Percentiles rank a stretch among this genome's conserved stretches.
Evolutionary conservation across 805 yeast species (phyloP).

Genomic region (Candida endomychidarum): DNA sequence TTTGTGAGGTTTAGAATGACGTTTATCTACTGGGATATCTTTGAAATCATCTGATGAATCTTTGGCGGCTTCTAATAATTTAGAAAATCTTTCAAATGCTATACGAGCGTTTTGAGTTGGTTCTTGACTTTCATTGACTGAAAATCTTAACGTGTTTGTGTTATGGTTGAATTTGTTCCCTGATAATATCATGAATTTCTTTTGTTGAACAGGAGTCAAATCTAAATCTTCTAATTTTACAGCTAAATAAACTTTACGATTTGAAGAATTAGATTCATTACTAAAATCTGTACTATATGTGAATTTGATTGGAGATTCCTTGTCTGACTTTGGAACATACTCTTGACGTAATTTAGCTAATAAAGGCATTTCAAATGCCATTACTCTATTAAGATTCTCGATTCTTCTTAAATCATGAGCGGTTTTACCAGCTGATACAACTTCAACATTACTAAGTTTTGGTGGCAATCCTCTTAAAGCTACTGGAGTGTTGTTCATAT

Average conservation of each 20-base stretch:
- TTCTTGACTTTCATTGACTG: conserved; percentile 64
- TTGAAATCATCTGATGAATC: conserved; percentile 61
- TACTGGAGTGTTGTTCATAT: conserved; percentile 42
- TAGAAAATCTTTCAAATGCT: conserved; percentile 61
- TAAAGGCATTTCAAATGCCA: conserved; percentile 91
- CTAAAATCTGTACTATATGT: conserved; percentile 66
- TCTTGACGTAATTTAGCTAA: conserved; percentile 72
- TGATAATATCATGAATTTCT: conserved; percentile 76
- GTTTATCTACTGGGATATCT: conserved; percentile 79
- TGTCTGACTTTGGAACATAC: conserved; percentile 50
- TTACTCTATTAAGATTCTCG: conserved; percentile 74
- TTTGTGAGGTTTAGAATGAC: conserved; percentile 55
- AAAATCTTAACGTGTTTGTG: conserved; percentile 60
- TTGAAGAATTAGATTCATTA: conserved; percentile 70
- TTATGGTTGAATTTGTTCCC: conserved; percentile 72
- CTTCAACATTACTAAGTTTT: conserved; percentile 35
- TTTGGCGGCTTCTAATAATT: conserved; percentile 63
- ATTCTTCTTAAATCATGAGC: conserved; percentile 61
- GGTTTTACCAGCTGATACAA: conserved; percentile 34
- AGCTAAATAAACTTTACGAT: conserved; percentile 63
- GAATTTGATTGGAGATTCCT: conserved; percentile 57
- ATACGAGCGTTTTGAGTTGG: conserved; percentile 85
- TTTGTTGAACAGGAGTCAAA: conserved; percentile 52
- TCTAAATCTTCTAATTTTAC: conserved; percentile 55
- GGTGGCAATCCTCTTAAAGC: conserved; percentile 38